Evolutionary conservation across 208 protist genomes (phyloP), one percentile per base, ranked within the genome.

Genomic region (Leishmania martiniquensis): DNA sequence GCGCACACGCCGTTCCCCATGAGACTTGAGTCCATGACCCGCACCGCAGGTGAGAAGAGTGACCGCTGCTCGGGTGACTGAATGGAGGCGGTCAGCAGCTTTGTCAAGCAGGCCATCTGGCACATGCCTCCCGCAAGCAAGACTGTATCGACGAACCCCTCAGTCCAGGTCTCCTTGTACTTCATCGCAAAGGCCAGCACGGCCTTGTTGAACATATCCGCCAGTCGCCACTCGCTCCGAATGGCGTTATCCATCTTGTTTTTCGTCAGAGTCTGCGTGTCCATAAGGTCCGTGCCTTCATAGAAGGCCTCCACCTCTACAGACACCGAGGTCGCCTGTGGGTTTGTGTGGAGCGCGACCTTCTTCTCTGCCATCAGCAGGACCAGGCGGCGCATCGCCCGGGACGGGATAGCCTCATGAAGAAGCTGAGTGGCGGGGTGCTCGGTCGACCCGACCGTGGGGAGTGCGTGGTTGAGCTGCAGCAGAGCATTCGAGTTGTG

Each of bases 261-360:
- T 52, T 85, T 82, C 5, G 80, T 88, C 76, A 95, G 84, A 22
- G 91, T 92, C 68, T 92, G 85, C 34, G 66, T 89, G 82, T 97
- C 94, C 51, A 91, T 76, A n/a, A 97, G 76, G 78, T 97, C 94
- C 75, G 96, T 86, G 39, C 94, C 94, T 52, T 97, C 94, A 74
- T 87, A 93, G 73, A 97, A 93, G 0, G 94, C 94, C 84, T 97
- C 94, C 81, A 96, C 82, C 84, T 95, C 94, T 5, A 97, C 91
- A 5, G 87, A 77, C 2, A 95, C 89, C 55, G 87, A 87, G 6
- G 80, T 70, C 15, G 91, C 87, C 52, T 87, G 87, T 44, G 83
- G 80, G 66, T 90, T 93, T 1, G 80, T 92, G 81, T 89, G 91
- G 39, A 97, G 76, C 25, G 90, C 87, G 25, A 93, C 77, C 80